Percentiles rank a stretch among this genome's conserved stretches.
These are phyloP conservation scores for Ganoderma sp. DNA, from an alignment of 1,284 basidiomycete genomes.

Conservation along the genomic window DNA sequence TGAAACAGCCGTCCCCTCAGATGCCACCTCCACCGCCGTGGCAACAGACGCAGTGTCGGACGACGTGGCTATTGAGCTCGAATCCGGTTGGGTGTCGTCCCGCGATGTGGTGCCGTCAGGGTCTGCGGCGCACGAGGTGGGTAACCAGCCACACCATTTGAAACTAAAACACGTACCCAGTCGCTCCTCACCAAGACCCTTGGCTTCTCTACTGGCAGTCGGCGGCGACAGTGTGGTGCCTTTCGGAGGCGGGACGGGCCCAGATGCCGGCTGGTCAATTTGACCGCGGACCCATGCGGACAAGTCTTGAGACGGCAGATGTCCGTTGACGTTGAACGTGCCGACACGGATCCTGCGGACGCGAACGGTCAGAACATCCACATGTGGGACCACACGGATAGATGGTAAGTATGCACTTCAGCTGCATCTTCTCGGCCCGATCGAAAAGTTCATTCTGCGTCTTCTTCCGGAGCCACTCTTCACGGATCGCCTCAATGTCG, in stretches of 20 bases:
- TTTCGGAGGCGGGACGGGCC: conserved; percentile 46
- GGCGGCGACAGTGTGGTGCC: conserved; percentile 45
- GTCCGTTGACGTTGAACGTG: conserved; percentile 83
- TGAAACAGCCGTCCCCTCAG: conserved; percentile 15
- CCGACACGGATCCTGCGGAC: conserved; percentile 63
- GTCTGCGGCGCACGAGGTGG: background rate
- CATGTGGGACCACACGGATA: background rate
- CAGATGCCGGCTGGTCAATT: conserved; percentile 19
- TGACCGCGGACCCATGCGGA: conserved; percentile 51
- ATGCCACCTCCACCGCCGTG: conserved; percentile 14
- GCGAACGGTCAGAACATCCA: background rate
- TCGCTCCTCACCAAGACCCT: conserved; percentile 19
- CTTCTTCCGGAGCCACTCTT: conserved; percentile 59
- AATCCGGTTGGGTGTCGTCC: conserved; percentile 9
- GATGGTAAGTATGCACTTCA: conserved; percentile 32
- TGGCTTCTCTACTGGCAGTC: conserved; percentile 22
- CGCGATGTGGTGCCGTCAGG: conserved; percentile 4
- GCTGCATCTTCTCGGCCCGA: conserved; percentile 23
- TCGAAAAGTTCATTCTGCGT: conserved; percentile 25
- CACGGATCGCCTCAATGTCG: conserved; percentile 63
- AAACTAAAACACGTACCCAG: conserved; percentile 18
- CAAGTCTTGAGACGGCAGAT: conserved; percentile 71
- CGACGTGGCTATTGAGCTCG: conserved; percentile 12
- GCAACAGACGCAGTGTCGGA: conserved; percentile 12
- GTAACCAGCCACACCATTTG: background rate